A percentile compares a stretch with the other conserved stretches of the same genome.
Evolutionary conservation across 2,329 filamentous ascomycete species (phyloP).

Genomic region (Stagonosporopsis chrysanthemi): DNA sequence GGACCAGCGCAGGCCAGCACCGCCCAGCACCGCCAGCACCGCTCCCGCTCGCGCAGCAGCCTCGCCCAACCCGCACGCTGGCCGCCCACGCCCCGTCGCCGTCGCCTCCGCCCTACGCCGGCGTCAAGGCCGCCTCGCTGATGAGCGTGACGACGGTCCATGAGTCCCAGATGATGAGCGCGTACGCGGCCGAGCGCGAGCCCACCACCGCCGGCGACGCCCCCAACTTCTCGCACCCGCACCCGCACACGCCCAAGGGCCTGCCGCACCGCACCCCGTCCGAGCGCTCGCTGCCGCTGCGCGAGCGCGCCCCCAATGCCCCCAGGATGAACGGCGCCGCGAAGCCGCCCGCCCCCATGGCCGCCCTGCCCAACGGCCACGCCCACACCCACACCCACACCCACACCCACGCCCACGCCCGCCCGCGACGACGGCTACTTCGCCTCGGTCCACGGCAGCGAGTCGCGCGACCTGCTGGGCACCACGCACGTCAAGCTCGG

Average conservation of each 20-base stretch:
- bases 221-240: slow-evolving; percentile 21
- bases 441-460: slow-evolving; percentile 47
- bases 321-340: slow-evolving; percentile 44
- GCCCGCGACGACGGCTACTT: slow-evolving; percentile 58
- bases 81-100: slow-evolving; percentile 37
- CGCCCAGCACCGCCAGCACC: slow-evolving; percentile 18
- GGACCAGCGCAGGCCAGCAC: neutral
- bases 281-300: slow-evolving; percentile 33
- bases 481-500: slow-evolving; percentile 50
- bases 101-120: slow-evolving; percentile 36
- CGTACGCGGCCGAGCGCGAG: slow-evolving; percentile 54
- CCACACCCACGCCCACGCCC: slow-evolving; percentile 31
- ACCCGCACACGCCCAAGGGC: slow-evolving; percentile 46
- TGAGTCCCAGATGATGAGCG: slow-evolving; percentile 58
- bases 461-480: slow-evolving; percentile 44
- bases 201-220: slow-evolving; percentile 32
- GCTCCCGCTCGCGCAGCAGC: slow-evolving; percentile 21
- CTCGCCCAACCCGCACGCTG: slow-evolving; percentile 28
- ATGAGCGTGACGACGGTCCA: slow-evolving; percentile 43
- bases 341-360: slow-evolving; percentile 30
- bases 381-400: slow-evolving; percentile 33
- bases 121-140: slow-evolving; percentile 39
- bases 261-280: slow-evolving; percentile 36
- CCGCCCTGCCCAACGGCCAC: slow-evolving; percentile 46
- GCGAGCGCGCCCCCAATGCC: slow-evolving; percentile 37